Percentiles rank a stretch among this genome's conserved stretches.
These are phyloP conservation scores for Linum lewisii DNA, from an alignment of 345 rosid genomes.

Conservation along the genomic window DNA sequence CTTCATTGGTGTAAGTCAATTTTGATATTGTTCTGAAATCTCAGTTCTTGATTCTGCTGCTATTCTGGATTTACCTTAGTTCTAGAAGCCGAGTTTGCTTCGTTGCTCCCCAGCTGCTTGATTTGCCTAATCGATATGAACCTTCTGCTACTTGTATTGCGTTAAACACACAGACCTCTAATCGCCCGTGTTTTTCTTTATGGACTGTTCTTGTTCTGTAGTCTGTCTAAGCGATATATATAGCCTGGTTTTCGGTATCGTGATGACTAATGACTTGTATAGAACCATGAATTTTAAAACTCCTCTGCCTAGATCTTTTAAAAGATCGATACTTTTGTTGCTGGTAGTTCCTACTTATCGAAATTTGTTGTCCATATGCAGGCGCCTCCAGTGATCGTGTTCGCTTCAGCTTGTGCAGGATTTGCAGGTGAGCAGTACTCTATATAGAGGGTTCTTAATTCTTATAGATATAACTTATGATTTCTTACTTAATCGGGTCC, in stretches of 20 bases:
- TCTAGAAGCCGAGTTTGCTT: too few relatives aligned
- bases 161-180: too few relatives aligned
- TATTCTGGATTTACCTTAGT: not conserved
- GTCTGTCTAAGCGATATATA: not conserved
- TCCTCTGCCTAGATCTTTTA: too few relatives aligned
- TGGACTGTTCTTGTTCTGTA: too few relatives aligned
- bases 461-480: not conserved
- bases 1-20: constrained; percentile 72
- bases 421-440: constrained; percentile 48
- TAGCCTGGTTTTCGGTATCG: not conserved
- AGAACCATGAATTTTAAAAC: too few relatives aligned
- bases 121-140: too few relatives aligned
- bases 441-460: not conserved
- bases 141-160: too few relatives aligned
- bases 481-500: not conserved
- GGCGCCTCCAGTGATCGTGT: constrained; percentile 92
- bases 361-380: constrained; percentile 26
- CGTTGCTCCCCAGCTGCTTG: too few relatives aligned
- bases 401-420: constrained; percentile 90
- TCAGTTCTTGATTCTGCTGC: not conserved
- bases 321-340: too few relatives aligned
- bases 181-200: too few relatives aligned
- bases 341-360: not conserved
- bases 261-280: not conserved
- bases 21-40: not conserved